Conservation (phyloP, 208 protist species). For the Leishmania major region DNA sequence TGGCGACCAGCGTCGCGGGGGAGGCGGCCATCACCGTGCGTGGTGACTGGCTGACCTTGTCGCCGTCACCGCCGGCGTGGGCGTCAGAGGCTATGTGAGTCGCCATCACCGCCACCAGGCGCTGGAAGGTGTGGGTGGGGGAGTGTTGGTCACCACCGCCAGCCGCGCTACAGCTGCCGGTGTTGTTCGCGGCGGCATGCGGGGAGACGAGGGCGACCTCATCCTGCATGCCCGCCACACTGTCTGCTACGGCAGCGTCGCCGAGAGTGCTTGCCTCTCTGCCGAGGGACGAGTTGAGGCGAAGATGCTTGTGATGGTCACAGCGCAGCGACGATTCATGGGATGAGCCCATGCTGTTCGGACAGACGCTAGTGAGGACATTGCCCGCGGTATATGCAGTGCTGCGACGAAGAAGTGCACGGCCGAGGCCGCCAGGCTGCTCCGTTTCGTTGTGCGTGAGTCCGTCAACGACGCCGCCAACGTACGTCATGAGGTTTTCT, state of each 20-base stretch:
- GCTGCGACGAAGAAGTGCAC: constrained; percentile 33
- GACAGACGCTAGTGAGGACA: not conserved
- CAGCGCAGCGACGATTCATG: not conserved
- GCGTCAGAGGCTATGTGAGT: not conserved
- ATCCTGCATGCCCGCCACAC: not conserved
- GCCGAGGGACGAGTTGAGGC: not conserved
- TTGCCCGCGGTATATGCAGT: not conserved
- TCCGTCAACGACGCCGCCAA: constrained; percentile 54
- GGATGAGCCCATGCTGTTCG: not conserved
- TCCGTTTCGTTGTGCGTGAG: constrained; percentile 55
- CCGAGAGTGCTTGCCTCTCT: not conserved
- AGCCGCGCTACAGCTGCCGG: not conserved
- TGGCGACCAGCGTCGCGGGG: not conserved
- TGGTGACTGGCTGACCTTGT: not conserved
- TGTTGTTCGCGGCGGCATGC: not conserved
- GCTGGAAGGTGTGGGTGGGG: not conserved
- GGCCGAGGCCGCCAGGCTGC: constrained; percentile 65
- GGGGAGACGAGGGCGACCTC: not conserved
- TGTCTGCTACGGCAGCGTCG: not conserved
- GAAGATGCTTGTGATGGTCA: not conserved
- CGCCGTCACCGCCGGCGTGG: not conserved
- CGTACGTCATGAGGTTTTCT: constrained; percentile 90
- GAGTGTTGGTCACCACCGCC: not conserved
- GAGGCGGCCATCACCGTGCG: not conserved
- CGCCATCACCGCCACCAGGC: not conserved